phyloP scores from a whole-genome alignment of 805 yeast genomes.

The Metschnikowia kofuensis region DNA sequence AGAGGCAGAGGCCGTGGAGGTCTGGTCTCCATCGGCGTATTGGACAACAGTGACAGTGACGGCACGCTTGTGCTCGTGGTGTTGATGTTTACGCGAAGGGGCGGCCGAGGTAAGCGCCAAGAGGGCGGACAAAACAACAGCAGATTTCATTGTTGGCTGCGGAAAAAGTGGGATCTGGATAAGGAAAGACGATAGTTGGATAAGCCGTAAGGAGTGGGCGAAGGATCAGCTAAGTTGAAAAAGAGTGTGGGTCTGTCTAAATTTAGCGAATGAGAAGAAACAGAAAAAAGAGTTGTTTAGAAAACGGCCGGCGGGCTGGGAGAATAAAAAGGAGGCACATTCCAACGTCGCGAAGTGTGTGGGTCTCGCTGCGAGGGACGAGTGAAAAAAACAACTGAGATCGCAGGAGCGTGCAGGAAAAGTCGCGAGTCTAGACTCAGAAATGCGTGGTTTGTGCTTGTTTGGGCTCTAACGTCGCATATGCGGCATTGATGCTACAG shows the following conservation, averaged over 20 bases:
- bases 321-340: constrained; percentile 1
- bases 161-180: constrained; percentile 3
- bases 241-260: constrained; percentile 8
- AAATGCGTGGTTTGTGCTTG: constrained; percentile 4
- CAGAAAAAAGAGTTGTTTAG: neutral
- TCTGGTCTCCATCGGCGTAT: constrained; percentile 16
- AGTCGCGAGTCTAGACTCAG: constrained; percentile 8
- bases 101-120: constrained; percentile 18
- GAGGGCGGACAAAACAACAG: constrained; percentile 15
- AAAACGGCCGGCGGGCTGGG: constrained; percentile 2
- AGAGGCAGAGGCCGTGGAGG: neutral
- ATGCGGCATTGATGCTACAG: neutral
- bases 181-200: constrained; percentile 31
- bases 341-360: neutral
- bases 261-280: constrained; percentile 4
- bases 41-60: constrained; percentile 37
- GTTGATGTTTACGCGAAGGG: constrained; percentile 22
- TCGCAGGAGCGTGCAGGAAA: neutral
- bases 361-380: neutral
- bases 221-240: constrained; percentile 4
- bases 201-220: constrained; percentile 1
- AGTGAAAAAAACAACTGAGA: constrained; percentile 1
- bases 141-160: constrained; percentile 10
- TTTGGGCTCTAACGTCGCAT: constrained; percentile 11
- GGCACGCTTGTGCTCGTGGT: constrained; percentile 36